Evolutionary conservation across 148 eudicot genomes (phyloP).

Genomic region (Heliamphora exappendiculata): DNA sequence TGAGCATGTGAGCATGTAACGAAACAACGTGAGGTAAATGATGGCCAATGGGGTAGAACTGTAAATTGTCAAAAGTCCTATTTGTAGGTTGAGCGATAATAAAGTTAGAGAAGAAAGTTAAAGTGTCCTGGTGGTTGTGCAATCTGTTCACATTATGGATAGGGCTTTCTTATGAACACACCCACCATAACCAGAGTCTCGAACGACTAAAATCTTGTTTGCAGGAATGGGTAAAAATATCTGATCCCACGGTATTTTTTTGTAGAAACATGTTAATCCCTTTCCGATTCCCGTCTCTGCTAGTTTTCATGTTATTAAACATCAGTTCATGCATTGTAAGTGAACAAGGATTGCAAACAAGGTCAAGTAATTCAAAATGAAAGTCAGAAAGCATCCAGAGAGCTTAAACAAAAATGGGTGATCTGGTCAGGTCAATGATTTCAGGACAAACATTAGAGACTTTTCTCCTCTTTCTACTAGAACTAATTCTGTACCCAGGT

Average conservation of each 20-base stretch:
- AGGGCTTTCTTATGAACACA: neutral
- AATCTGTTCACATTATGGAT: neutral
- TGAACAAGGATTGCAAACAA: slow-evolving; percentile 1
- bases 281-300: too few relatives aligned
- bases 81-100: too few relatives aligned
- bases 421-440: slow-evolving; percentile 62
- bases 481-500: slow-evolving; percentile 27
- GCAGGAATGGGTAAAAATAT: too few relatives aligned
- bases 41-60: too few relatives aligned
- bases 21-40: too few relatives aligned
- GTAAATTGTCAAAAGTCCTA: too few relatives aligned
- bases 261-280: too few relatives aligned
- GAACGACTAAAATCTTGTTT: too few relatives aligned
- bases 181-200: neutral
- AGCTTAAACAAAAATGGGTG: slow-evolving; percentile 52
- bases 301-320: too few relatives aligned
- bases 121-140: neutral
- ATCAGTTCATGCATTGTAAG: neutral
- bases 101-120: neutral
- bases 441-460: slow-evolving; percentile 26
- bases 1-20: too few relatives aligned
- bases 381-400: too few relatives aligned
- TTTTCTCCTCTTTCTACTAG: slow-evolving; percentile 48
- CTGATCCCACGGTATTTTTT: too few relatives aligned
- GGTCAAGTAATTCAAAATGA: neutral